Base-by-base conservation (phyloP, 331 rosid species). In the Arachis monticola region DNA sequence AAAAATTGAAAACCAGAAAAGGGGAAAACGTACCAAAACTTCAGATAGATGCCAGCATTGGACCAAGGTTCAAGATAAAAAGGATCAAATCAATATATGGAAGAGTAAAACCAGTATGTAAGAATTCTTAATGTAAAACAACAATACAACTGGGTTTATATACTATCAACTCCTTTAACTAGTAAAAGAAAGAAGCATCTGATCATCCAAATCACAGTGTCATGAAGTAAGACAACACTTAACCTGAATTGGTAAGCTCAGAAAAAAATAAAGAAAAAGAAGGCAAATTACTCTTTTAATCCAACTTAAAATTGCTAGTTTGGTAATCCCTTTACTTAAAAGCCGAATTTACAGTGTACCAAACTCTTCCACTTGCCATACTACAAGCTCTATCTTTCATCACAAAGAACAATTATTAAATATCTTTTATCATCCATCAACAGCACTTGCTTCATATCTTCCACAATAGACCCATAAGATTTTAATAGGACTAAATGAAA, bases 1-100 rank as follows among this genome's bases (percentile, higher is more conserved):
- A 75, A 53, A 65, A 69, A 22, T 46, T 27, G 65, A 67, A n/a
- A 69, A 27, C 47, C 71, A 48, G 38, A 67, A 7, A 51, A 50
- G 41, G 70, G 35, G 61, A 64, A 10, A 48, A 42, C 7, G 65
- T 22, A 76, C 17, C 51, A 73, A 64, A 72, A 38, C 50, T 17
- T 48, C 48, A 60, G 40, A 77, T 10, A 77, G 57, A 82, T 79
- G 60, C 63, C 77, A 75, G 72, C 65, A 80, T 55, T 74, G 61
- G 73, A 73, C 48, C 74, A 64, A 73, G 52, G 56, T 56, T 66
- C 72, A 78, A 70, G 66, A 64, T 0, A 57, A 14, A 17, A 22
- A 42, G 27, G 35, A 59, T 57, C 68, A 35, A 57, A 51, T 8
- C 48, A 64, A 70, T 45, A 68, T 72, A 60, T 7, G 76, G 10